Base-by-base conservation (phyloP, 495 filamentous ascomycete species). In the Lasiosphaeriaceae sp. region DNA sequence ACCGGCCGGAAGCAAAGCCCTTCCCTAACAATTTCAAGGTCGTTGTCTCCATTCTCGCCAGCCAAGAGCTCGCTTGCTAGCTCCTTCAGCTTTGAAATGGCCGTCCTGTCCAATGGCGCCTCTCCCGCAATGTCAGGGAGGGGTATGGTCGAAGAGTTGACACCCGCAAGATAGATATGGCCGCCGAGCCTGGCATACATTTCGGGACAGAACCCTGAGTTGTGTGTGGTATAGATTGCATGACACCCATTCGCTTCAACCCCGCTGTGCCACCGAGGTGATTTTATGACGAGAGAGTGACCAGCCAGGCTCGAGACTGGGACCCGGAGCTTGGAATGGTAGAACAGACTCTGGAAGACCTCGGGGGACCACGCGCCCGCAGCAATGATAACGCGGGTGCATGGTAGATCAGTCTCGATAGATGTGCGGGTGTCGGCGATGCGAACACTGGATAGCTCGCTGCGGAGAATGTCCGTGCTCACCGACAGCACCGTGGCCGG, bases 1-100 rank as follows among this genome's bases (percentile, higher is more conserved):
- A 89, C 83, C 1, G 90, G 89, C 3, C 90, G 77, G 70, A 90
- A 90, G 65, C 90, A 92, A 39, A 90, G 59, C 2, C 81, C 84
- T 62, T 86, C 81, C 49, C 84, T 75, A 12, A 89, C 62, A 23
- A 90, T 70, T 53, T 89, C 77, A 37, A 90, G 39, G 52, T 86
- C 84, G 45, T 84, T 74, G 5, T 67, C 67, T 2, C 73, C 58
- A 6, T 41, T 37, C 0, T 26, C 71, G 1, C 55, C 61, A 8
- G 82, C 84, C 34, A 92, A 65, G 26, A 91, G 71, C 16, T 74
- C 73, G 37, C 73, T 67, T 1, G 85, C 83, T 14, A 82, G 81
- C 20, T 67, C 66, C 52, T 78, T 79, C 55, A 92, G 60, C 61
- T 63, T 71, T 2, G 71, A 66, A 16, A 90, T 76, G 23, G 79